phyloP scores from a whole-genome alignment of 2,329 filamentous ascomycete genomes.

The Stenocarpella maydis region DNA sequence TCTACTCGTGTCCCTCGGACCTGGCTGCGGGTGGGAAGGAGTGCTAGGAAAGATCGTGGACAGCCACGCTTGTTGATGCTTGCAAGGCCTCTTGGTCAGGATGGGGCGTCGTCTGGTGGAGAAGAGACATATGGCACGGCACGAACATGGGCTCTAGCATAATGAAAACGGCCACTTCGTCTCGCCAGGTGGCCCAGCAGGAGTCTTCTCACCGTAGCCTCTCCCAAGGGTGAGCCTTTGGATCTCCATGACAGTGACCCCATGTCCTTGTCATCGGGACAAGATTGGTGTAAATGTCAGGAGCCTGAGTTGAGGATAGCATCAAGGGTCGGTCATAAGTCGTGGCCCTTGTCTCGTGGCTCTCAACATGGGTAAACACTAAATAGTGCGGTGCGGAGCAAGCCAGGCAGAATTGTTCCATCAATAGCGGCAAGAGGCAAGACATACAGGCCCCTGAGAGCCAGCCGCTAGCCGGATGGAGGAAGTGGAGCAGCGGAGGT shows the following conservation, averaged over 20 bases:
- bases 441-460: neutral
- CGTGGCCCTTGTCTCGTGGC: no score
- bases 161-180: neutral
- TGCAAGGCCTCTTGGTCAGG: neutral
- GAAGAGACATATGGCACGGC: neutral
- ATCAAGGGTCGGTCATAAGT: no score
- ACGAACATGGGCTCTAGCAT: neutral
- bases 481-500: conserved; percentile 9
- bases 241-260: neutral
- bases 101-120: neutral
- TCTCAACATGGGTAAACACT: no score
- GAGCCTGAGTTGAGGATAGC: no score
- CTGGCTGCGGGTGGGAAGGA: neutral
- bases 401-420: conserved; percentile 31
- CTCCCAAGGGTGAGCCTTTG: no score
- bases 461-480: neutral
- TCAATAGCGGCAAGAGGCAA: conserved; percentile 25
- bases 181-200: neutral
- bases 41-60: neutral
- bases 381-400: neutral
- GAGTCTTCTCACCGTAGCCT: no score
- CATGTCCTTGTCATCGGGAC: neutral
- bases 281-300: no score
- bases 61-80: neutral
- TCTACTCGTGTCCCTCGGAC: neutral